Evolutionary conservation across 2,329 filamentous ascomycete genomes (phyloP), one percentile per base, ranked within the genome.

Genomic region (Hortaea werneckii): DNA sequence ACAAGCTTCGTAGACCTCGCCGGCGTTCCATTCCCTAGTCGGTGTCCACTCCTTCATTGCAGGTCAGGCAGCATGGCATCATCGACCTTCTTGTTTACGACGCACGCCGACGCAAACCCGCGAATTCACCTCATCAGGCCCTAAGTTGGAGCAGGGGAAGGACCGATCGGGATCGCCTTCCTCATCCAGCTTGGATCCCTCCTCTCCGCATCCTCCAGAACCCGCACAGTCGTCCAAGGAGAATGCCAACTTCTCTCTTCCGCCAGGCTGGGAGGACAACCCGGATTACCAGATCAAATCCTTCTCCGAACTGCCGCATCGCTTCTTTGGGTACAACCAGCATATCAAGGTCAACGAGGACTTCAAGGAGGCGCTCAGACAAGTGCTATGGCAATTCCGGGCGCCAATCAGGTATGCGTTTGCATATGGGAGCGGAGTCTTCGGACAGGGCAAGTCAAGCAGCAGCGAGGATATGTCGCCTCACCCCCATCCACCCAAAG

Each of bases 401-500:
- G 90, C 92, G 0, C 90, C 92, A 0, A 94, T 98, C 54, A 81
- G 89, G 46, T 96, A 96, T 70, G 90, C 89, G 10, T 95, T 98
- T 65, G 92, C 92, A 1, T 98, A 98, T 62, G 92, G 92, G 20
- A 96, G 90, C 5, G 92, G 92, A 4, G 92, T 98, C 7, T 98
- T 98, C 60, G 82, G 89, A 0, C 92, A 98, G 64, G 65, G 70
- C 39, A 61, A 69, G 61, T 66, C 69, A 49, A 66, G 70, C 50
- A 43, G 43, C 4, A 35, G 32, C 32, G 32, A 35, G n/a, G 34
- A 44, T 26, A 81, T 42, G 71, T 78, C 42, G 13, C 78, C 89
- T 26, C 90, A 96, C 61, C 83, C 89, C 5, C 82, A 88, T 50
- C 82, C 90, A 1, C 87, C 88, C 1, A 74, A 80, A 43, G 86